phyloP scores from a whole-genome alignment of 805 yeast genomes.

The Huiozyma naganishii region DNA sequence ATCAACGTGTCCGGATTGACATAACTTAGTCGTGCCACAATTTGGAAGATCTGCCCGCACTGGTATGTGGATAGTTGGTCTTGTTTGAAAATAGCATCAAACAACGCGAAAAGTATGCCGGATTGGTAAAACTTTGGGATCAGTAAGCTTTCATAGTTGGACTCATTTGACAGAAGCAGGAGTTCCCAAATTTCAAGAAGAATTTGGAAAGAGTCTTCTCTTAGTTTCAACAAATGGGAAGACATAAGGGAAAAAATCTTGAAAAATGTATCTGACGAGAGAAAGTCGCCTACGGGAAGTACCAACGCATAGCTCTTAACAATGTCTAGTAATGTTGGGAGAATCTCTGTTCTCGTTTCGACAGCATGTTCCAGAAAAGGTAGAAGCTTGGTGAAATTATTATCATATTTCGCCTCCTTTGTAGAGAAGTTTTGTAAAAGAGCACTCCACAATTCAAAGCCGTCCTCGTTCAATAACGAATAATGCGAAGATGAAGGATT shows the following conservation, averaged over 20 bases:
- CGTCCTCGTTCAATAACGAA: conserved; percentile 68
- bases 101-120: conserved; percentile 17
- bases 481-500: conserved; percentile 47
- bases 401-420: conserved; percentile 19
- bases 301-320: conserved; percentile 50
- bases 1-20: conserved; percentile 26
- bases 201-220: conserved; percentile 55
- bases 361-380: conserved; percentile 49
- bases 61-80: conserved; percentile 24
- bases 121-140: conserved; percentile 20
- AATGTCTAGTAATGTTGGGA: conserved; percentile 52
- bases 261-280: conserved; percentile 18
- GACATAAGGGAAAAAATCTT: conserved; percentile 39
- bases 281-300: conserved; percentile 30
- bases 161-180: conserved; percentile 17
- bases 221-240: conserved; percentile 45
- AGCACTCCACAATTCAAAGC: conserved; percentile 73
- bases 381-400: conserved; percentile 36
- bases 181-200: conserved; percentile 33
- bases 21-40: conserved; percentile 30
- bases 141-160: conserved; percentile 14
- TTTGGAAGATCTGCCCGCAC: conserved; percentile 27
- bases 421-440: conserved; percentile 51
- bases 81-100: conserved; percentile 22
- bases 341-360: conserved; percentile 60